Evolutionary conservation across 768 basidiomycete species (phyloP).

Genomic region (Phylloporus sp.): DNA sequence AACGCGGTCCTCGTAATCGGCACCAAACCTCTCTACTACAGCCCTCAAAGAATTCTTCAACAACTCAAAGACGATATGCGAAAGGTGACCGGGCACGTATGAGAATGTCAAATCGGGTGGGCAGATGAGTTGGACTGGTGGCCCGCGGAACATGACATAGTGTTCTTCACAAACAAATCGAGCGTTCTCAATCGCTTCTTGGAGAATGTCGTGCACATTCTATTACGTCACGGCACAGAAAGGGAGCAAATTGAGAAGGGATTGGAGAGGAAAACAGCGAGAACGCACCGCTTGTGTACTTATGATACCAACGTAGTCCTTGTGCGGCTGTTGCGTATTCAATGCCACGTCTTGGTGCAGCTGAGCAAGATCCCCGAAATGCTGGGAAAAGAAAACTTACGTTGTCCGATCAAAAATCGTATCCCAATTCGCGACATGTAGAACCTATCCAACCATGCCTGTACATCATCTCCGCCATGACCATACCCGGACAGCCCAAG

Average conservation of each 20-base stretch:
- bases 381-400: conserved; percentile 42
- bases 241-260: background rate
- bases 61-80: conserved; percentile 95
- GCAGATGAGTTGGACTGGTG: conserved; percentile 95
- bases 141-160: conserved; percentile 92
- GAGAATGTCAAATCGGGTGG: conserved; percentile 81
- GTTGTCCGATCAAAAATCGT: conserved; percentile 94
- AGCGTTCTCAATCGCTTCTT: conserved; percentile 98
- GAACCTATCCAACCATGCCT: conserved; percentile 95
- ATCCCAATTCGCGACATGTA: conserved; percentile 96
- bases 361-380: background rate
- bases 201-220: conserved; percentile 95
- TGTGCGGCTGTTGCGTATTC: conserved; percentile 86
- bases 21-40: conserved; percentile 89
- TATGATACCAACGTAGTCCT: conserved; percentile 95
- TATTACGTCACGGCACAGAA: conserved; percentile 27
- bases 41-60: conserved; percentile 98
- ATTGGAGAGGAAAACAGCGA: background rate
- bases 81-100: conserved; percentile 95
- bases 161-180: conserved; percentile 96
- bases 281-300: conserved; percentile 80
- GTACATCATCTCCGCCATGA: conserved; percentile 81
- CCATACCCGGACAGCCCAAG: conserved; percentile 34
- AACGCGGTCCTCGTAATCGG: conserved; percentile 59
- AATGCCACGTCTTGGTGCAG: conserved; percentile 75